Percentiles rank a stretch among this genome's conserved stretches.
phyloP scores from a whole-genome alignment of 1,139 yeast species.

The Pneumocystis canis region DNA sequence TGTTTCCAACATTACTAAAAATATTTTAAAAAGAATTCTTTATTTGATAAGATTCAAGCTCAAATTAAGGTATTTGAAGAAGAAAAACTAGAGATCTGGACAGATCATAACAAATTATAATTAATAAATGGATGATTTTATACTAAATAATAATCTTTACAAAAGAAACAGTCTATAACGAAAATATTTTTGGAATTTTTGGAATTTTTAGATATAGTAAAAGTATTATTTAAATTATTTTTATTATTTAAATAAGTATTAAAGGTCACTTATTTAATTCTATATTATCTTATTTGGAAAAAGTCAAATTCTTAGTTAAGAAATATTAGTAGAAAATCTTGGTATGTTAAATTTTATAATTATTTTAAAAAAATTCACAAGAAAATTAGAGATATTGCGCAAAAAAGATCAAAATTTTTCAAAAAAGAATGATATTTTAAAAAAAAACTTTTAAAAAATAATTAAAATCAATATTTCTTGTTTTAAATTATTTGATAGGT shows the following conservation, averaged over 20 bases:
- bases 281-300: background rate
- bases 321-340: no score
- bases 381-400: background rate
- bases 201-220: no score
- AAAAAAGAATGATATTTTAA: no score
- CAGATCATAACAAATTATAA: background rate
- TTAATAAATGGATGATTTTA: background rate
- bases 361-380: no score
- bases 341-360: no score
- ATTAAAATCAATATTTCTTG: background rate
- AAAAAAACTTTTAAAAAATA: no score
- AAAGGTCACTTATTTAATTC: background rate
- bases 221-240: background rate
- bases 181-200: background rate
- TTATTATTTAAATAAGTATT: no score
- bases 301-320: background rate
- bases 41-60: background rate
- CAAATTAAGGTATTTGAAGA: background rate
- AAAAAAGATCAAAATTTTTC: background rate
- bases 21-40: no score
- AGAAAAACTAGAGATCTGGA: background rate
- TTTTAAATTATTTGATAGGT: background rate
- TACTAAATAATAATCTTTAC: background rate
- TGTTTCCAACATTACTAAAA: background rate
- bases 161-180: background rate